Conservation (phyloP, 75 land plant species). For the Selaginella moellendorffii region DNA sequence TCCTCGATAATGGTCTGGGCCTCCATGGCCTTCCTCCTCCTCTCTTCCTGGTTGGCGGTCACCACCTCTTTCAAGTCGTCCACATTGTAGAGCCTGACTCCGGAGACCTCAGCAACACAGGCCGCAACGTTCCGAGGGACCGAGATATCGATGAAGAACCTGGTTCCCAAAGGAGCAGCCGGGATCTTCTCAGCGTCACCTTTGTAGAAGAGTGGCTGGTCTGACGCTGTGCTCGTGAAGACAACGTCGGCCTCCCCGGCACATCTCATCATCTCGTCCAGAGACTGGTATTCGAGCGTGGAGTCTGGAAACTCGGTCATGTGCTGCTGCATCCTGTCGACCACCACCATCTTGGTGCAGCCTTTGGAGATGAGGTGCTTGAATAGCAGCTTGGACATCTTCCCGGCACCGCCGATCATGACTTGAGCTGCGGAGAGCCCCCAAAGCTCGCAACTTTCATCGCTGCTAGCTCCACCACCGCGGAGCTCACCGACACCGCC, state of each 20-base stretch:
- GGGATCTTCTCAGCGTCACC: not conserved
- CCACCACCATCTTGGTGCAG: not conserved
- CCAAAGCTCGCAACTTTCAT: not conserved
- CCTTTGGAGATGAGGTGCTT: conserved; percentile 6
- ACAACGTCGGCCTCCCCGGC: not conserved
- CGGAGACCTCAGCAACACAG: not conserved
- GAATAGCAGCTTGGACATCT: conserved; percentile 6
- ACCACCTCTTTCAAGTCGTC: conserved; percentile 2
- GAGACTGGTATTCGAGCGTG: not conserved
- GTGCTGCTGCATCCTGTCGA: not conserved
- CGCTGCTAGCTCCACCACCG: not conserved
- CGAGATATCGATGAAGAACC: conserved; percentile 4
- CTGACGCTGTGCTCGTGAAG: conserved; percentile 1
- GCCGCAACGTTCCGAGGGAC: not conserved
- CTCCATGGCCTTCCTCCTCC: conserved; percentile 5
- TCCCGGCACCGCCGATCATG: conserved; percentile 1
- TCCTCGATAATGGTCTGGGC: not conserved
- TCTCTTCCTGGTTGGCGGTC: not conserved
- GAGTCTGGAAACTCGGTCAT: not conserved
- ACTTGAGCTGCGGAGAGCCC: not conserved
- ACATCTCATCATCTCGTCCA: not conserved
- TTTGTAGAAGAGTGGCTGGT: not conserved
- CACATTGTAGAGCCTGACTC: conserved; percentile 2
- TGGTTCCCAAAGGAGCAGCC: not conserved
- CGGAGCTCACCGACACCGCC: conserved; percentile 2